phyloP scores from a whole-genome alignment of 2,329 filamentous ascomycete genomes.

The Colletotrichum lindemuthianum region DNA sequence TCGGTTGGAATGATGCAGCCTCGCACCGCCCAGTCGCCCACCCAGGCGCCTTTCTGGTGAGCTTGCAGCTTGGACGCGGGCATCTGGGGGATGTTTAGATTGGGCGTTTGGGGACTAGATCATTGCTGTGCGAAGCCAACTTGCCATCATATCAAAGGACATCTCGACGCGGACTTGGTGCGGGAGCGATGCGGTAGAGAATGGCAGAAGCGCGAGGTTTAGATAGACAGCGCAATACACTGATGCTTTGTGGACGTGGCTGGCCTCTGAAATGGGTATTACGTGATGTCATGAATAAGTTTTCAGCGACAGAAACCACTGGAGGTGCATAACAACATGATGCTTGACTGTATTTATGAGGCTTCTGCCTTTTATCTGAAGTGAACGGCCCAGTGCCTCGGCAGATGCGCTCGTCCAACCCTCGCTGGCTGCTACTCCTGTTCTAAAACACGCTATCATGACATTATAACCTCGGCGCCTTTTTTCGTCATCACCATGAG shows the following conservation, averaged over 20 bases:
- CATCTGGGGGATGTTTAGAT: not conserved
- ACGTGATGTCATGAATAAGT: too few relatives aligned
- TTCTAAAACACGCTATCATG: not conserved
- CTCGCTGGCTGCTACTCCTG: too few relatives aligned
- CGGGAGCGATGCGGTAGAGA: not conserved
- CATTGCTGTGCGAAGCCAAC: not conserved
- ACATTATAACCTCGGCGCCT: not conserved
- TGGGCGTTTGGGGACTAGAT: not conserved
- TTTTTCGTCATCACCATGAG: constrained; percentile 12
- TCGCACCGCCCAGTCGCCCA: not conserved
- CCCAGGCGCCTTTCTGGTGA: constrained; percentile 19
- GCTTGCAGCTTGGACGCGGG: not conserved
- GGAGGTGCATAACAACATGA: too few relatives aligned
- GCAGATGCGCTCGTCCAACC: too few relatives aligned
- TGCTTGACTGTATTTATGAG: too few relatives aligned
- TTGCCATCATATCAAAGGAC: not conserved
- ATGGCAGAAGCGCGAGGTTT: not conserved
- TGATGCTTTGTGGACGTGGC: not conserved
- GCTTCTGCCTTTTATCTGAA: too few relatives aligned
- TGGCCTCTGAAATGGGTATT: too few relatives aligned
- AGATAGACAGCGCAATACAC: not conserved
- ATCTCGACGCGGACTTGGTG: not conserved
- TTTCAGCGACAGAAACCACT: too few relatives aligned
- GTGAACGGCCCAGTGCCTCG: too few relatives aligned
- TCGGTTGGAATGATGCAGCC: not conserved